Evolutionary conservation across 352 stramenopile genomes (phyloP).

Genomic region (Pythium chondricola): DNA sequence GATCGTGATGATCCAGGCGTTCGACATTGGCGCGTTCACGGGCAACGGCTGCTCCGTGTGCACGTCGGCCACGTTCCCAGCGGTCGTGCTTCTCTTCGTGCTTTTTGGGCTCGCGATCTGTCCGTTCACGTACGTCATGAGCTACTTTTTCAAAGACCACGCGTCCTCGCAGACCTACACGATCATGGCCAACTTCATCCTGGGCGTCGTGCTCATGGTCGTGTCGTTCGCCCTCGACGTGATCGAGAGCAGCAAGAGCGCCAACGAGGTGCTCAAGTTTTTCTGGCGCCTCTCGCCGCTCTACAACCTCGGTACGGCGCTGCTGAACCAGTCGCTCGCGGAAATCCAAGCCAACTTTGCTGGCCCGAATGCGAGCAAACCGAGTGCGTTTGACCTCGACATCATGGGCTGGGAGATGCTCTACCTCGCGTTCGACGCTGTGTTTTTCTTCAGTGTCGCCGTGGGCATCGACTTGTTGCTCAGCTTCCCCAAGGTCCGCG

Average conservation of each 20-base stretch:
- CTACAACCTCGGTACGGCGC: slow-evolving; percentile 42
- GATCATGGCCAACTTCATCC: slow-evolving; percentile 52
- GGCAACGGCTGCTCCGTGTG: slow-evolving; percentile 25
- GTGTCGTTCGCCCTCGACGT: slow-evolving; percentile 47
- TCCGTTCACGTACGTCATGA: slow-evolving; percentile 51
- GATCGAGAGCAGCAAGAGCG: slow-evolving; percentile 21
- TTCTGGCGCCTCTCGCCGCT: slow-evolving; percentile 60
- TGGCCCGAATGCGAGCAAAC: neutral
- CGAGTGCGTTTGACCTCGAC: slow-evolving; percentile 38
- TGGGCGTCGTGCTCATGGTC: slow-evolving; percentile 55
- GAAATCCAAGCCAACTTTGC: slow-evolving; percentile 21
- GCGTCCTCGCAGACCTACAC: slow-evolving; percentile 47
- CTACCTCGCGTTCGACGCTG: slow-evolving; percentile 40
- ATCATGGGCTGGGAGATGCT: slow-evolving; percentile 50
- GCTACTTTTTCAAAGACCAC: slow-evolving; percentile 51
- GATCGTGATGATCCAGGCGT: slow-evolving; percentile 33
- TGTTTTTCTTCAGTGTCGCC: slow-evolving; percentile 31
- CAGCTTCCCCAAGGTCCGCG: slow-evolving; percentile 58
- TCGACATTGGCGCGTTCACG: slow-evolving; percentile 28
- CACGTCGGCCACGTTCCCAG: slow-evolving; percentile 19
- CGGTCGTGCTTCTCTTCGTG: slow-evolving; percentile 49
- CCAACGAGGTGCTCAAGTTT: slow-evolving; percentile 41
- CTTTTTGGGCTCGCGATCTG: slow-evolving; percentile 59
- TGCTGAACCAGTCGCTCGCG: slow-evolving; percentile 28
- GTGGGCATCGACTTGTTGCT: slow-evolving; percentile 55